Evolutionary conservation across 805 yeast species (phyloP).

Genomic region (Candida xiaguanensis): DNA sequence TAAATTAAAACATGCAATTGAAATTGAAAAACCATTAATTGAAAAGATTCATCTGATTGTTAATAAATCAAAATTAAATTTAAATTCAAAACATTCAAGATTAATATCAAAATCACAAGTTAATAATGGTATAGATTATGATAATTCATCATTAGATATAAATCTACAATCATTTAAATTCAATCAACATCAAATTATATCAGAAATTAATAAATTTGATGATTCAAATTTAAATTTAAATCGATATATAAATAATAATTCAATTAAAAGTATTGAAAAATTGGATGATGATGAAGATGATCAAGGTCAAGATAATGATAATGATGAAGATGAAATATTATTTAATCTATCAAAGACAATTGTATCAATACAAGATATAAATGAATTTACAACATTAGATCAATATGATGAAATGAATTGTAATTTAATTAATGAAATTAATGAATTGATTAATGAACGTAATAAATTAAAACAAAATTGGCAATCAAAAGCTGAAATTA

Average conservation of each 20-base stretch:
- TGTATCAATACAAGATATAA: slow-evolving; percentile 15
- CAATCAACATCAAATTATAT: slow-evolving; percentile 8
- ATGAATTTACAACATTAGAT: slow-evolving; percentile 15
- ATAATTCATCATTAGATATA: not conserved
- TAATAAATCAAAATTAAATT: slow-evolving; percentile 17
- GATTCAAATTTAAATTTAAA: slow-evolving; percentile 13
- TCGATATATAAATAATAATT: not conserved
- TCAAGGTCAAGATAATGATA: too few species aligned
- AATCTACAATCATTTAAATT: not conserved
- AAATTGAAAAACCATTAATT: slow-evolving; percentile 32
- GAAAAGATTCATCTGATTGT: slow-evolving; percentile 29
- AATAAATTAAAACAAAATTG: slow-evolving; percentile 31
- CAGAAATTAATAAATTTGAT: slow-evolving; percentile 17
- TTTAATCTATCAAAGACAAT: slow-evolving; percentile 22
- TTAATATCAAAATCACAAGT: not conserved
- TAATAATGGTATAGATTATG: not conserved
- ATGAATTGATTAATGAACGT: slow-evolving; percentile 27
- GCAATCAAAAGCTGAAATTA: slow-evolving; percentile 26
- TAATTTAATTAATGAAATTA: slow-evolving; percentile 20
- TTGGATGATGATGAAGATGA: too few species aligned
- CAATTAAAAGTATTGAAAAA: slow-evolving; percentile 3
- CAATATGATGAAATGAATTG: slow-evolving; percentile 31
- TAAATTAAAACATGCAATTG: slow-evolving; percentile 22
- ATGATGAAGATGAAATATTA: too few species aligned
- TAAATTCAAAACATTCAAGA: slow-evolving; percentile 8